A percentile compares a stretch with the other conserved stretches of the same genome.
Evolutionary conservation across 768 basidiomycete species (phyloP).

Genomic region (Rhodotorula toruloides): DNA sequence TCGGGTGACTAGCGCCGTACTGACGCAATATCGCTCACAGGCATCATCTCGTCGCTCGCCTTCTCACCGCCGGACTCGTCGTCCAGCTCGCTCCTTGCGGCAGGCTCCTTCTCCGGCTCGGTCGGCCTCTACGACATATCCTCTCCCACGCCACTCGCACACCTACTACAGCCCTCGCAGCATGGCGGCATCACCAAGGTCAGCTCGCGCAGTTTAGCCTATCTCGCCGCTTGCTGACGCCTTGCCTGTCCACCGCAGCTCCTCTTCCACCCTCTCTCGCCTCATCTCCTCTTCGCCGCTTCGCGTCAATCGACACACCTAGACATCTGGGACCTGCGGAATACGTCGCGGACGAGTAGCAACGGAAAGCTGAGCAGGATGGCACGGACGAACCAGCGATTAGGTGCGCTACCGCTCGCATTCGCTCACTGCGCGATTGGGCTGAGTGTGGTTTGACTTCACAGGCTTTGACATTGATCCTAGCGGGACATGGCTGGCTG

Average conservation of each 20-base stretch:
- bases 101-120: constrained; percentile 60
- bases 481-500: constrained; percentile 25
- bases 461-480: constrained; percentile 34
- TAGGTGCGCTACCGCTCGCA: constrained; percentile 54
- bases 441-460: no score
- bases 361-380: constrained; percentile 43
- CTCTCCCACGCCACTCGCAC: constrained; percentile 63
- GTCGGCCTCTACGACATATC: constrained; percentile 47
- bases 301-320: constrained; percentile 64
- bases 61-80: constrained; percentile 57
- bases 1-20: no score
- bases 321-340: constrained; percentile 74
- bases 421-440: background rate
- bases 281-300: constrained; percentile 70
- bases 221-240: background rate
- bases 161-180: constrained; percentile 58
- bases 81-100: constrained; percentile 60
- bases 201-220: constrained; percentile 52
- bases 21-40: no score
- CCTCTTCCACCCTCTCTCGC: constrained; percentile 67
- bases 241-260: constrained; percentile 52
- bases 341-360: constrained; percentile 51
- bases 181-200: constrained; percentile 44
- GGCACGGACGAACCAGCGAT: constrained; percentile 86
- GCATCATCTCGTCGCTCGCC: constrained; percentile 77